Conservation (phyloP, 345 rosid genomes). For the Aquilaria yunnanensis region DNA sequence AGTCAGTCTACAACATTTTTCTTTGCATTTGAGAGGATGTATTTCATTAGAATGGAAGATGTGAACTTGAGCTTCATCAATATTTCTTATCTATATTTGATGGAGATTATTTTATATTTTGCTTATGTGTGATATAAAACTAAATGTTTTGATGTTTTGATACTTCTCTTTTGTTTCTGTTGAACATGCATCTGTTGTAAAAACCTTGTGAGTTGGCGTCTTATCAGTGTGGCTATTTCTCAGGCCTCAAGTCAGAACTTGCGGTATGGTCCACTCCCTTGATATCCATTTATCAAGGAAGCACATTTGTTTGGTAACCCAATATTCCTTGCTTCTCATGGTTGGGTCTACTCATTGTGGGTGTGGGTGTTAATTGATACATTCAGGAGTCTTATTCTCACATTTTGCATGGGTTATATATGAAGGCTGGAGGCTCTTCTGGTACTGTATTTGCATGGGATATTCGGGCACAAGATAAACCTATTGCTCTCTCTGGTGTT, state of each 20-base stretch:
- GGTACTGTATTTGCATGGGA: constrained; percentile 93
- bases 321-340: not conserved
- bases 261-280: constrained; percentile 75
- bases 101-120: not conserved
- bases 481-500: constrained; percentile 64
- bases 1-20: too few species aligned
- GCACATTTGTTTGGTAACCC: constrained; percentile 72
- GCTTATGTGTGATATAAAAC: not conserved
- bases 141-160: not conserved
- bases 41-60: too few species aligned
- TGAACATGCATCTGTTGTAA: not conserved
- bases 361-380: not conserved
- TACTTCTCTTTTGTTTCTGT: not conserved
- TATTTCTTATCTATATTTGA: too few species aligned
- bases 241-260: constrained; percentile 61
- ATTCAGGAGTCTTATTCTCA: constrained; percentile 8
- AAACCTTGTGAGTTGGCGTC: not conserved
- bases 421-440: constrained; percentile 84
- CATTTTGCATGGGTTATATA: constrained; percentile 6
- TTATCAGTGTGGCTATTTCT: constrained; percentile 15
- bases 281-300: constrained; percentile 91
- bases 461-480: constrained; percentile 56
- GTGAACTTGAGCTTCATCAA: too few species aligned
- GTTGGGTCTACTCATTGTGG: not conserved
- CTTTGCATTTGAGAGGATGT: too few species aligned